phyloP scores from a whole-genome alignment of 805 yeast species.

The Sugiyamaella americana region DNA sequence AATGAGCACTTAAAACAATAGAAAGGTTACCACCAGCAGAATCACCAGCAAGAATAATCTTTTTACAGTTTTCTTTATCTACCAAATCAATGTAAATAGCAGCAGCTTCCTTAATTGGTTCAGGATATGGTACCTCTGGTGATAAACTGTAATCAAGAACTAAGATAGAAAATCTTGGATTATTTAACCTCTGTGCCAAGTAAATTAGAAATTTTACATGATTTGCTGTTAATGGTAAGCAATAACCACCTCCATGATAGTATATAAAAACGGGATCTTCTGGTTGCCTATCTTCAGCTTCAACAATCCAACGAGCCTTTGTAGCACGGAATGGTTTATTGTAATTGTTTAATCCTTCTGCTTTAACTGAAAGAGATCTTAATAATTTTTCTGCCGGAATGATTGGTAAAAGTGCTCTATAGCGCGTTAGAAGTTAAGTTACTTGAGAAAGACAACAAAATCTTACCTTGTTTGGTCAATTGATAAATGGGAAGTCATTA shows the following conservation, averaged over 20 bases:
- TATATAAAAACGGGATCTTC: constrained; percentile 15
- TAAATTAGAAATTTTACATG: constrained; percentile 5
- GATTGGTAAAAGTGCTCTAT: constrained; percentile 4
- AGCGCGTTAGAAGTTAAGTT: neutral
- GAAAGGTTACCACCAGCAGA: constrained; percentile 19
- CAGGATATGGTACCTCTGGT: constrained; percentile 12
- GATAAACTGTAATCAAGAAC: constrained; percentile 11
- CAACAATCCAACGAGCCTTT: constrained; percentile 11
- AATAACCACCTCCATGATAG: constrained; percentile 19
- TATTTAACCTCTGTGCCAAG: constrained; percentile 3
- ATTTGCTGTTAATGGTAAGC: constrained; percentile 4
- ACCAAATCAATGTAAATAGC: constrained; percentile 9
- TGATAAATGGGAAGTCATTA: neutral
- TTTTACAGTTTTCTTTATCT: constrained; percentile 10
- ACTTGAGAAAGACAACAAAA: neutral
- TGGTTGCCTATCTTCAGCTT: constrained; percentile 13
- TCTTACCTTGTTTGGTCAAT: constrained; percentile 1
- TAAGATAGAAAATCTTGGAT: constrained; percentile 14
- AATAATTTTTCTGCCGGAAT: constrained; percentile 1
- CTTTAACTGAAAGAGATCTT: neutral
- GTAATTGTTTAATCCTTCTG: neutral
- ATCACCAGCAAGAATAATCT: constrained; percentile 14
- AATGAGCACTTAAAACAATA: constrained; percentile 9
- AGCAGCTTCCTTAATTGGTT: constrained; percentile 11
- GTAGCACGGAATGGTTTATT: neutral